These are phyloP conservation scores for Verticillium nonalfalfae DNA, from an alignment of 2,329 filamentous ascomycete species.

Conservation along the genomic window DNA sequence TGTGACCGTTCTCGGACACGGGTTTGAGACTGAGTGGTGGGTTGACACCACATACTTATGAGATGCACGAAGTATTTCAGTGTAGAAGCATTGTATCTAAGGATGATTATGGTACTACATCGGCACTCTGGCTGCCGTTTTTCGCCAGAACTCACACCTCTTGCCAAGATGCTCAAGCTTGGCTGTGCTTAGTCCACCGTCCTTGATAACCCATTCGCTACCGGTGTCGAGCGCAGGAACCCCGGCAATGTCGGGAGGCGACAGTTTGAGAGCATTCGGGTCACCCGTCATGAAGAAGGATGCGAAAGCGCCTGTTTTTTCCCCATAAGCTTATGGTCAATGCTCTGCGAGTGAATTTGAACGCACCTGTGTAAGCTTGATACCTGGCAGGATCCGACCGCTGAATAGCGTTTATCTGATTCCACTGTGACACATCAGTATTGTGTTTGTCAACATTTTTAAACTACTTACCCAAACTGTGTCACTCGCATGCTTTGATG, in stretches of 20 bases:
- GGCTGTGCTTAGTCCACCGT: constrained; percentile 34
- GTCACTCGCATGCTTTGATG: constrained; percentile 54
- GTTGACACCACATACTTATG: constrained; percentile 3
- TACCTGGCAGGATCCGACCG: constrained; percentile 46
- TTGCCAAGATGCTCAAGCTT: constrained; percentile 29
- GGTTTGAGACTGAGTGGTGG: constrained; percentile 9
- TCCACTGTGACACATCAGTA: constrained; percentile 35
- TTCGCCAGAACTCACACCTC: constrained; percentile 49
- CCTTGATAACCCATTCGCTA: constrained; percentile 43
- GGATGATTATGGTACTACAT: constrained; percentile 21
- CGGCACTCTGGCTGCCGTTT: constrained; percentile 36
- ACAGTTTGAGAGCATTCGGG: constrained; percentile 51
- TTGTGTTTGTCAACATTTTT: constrained; percentile 2
- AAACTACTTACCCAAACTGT: constrained; percentile 39
- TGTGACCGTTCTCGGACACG: constrained; percentile 1
- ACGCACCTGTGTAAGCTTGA: constrained; percentile 33
- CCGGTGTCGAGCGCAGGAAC: constrained; percentile 35
- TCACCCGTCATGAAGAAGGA: constrained; percentile 54
- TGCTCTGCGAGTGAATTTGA: background rate
- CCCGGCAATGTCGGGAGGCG: constrained; percentile 29
- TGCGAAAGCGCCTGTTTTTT: constrained; percentile 44
- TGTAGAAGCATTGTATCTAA: background rate
- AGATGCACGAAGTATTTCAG: background rate
- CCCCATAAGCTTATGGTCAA: background rate
- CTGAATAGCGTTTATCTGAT: constrained; percentile 46